phyloP scores from a whole-genome alignment of 768 basidiomycete species.

The Strobilomyces echinocephalus region DNA sequence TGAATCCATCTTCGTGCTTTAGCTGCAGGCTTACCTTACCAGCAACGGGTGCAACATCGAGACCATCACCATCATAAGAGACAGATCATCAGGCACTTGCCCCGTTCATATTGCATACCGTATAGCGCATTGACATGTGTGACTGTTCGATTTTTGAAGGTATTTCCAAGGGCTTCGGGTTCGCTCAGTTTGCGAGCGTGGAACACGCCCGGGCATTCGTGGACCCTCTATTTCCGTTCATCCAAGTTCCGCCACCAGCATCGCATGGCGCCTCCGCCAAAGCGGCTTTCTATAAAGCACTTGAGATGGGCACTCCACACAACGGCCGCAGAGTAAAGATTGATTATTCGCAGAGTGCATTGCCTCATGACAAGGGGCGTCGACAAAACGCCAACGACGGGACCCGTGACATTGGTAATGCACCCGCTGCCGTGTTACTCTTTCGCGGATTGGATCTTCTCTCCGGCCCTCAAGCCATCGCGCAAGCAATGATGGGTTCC shows the following conservation, averaged over 20 bases:
- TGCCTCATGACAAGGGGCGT: slow-evolving; percentile 62
- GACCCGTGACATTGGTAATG: slow-evolving; percentile 89
- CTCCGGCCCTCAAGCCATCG: slow-evolving; percentile 83
- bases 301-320: slow-evolving; percentile 65
- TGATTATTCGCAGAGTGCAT: slow-evolving; percentile 87
- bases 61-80: slow-evolving; percentile 93
- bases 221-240: slow-evolving; percentile 84
- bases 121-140: slow-evolving; percentile 71
- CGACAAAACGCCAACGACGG: slow-evolving; percentile 83
- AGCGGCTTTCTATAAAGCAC: slow-evolving; percentile 65
- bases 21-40: slow-evolving; percentile 78
- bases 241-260: slow-evolving; percentile 87
- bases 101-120: slow-evolving; percentile 65
- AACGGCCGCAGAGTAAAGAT: slow-evolving; percentile 89
- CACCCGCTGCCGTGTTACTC: slow-evolving; percentile 76
- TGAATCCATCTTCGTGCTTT: slow-evolving; percentile 34
- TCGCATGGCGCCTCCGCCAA: slow-evolving; percentile 80
- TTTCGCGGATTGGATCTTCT: slow-evolving; percentile 88
- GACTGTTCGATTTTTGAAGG: slow-evolving; percentile 72
- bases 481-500: slow-evolving; percentile 76
- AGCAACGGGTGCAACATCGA: slow-evolving; percentile 71
- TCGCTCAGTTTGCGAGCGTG: slow-evolving; percentile 84
- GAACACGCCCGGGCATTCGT: slow-evolving; percentile 91
- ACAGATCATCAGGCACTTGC: slow-evolving; percentile 94
- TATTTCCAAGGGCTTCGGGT: slow-evolving; percentile 93